These are phyloP conservation scores for Eurotiales sp. DNA, from an alignment of 2,329 filamentous ascomycete genomes.

Conservation along the genomic window DNA sequence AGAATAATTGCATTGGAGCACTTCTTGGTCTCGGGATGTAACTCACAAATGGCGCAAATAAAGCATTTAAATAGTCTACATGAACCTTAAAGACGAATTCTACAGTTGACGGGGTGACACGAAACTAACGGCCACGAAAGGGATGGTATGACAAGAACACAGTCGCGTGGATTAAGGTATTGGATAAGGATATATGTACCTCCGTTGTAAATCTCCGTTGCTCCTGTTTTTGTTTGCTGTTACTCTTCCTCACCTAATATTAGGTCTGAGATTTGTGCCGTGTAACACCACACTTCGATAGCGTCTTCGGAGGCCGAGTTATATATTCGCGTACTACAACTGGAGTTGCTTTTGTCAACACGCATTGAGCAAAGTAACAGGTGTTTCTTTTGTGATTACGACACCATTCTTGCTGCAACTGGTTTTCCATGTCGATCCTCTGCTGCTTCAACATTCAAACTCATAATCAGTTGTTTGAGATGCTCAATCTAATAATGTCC, in stretches of 20 bases:
- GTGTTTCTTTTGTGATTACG: no score
- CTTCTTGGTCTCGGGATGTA: no score
- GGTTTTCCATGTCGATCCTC: no score
- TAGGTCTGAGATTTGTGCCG: no score
- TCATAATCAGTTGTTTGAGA: no score
- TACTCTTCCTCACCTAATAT: neutral
- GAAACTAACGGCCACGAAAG: no score
- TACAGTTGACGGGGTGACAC: neutral
- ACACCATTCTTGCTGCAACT: no score
- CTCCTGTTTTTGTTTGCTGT: neutral
- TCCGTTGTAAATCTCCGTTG: neutral
- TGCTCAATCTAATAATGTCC: no score
- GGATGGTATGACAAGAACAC: no score
- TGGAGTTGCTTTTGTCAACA: neutral
- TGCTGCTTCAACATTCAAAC: no score
- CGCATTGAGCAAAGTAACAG: neutral
- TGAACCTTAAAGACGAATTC: neutral
- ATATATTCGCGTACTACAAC: neutral
- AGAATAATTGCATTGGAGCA: no score
- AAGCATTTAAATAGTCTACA: neutral
- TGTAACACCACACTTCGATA: neutral
- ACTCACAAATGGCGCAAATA: no score
- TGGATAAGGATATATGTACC: neutral
- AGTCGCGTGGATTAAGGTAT: neutral
- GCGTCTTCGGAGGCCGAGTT: neutral